Evolutionary conservation across 208 protist species (phyloP).

Genomic region (Wallacemonas rigidus): DNA sequence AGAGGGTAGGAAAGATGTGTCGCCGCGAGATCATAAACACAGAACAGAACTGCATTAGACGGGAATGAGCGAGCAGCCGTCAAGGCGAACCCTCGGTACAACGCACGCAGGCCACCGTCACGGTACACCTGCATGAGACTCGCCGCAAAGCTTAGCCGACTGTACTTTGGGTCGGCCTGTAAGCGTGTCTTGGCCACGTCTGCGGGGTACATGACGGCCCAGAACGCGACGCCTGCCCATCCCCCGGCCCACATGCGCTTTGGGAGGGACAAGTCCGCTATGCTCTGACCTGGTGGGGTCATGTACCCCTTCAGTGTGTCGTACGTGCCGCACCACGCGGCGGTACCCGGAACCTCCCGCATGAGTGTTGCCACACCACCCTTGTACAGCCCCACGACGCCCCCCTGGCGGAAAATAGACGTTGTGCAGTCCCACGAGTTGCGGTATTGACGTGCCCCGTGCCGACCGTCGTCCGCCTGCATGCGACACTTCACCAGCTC

Average conservation of each 20-base stretch:
- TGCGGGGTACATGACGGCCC: constrained; percentile 84
- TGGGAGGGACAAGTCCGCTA: constrained; percentile 40
- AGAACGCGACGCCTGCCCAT: constrained; percentile 74
- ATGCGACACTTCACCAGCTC: constrained; percentile 88
- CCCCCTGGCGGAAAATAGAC: constrained; percentile 34
- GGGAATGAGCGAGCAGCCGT: constrained; percentile 84
- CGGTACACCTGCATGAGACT: constrained; percentile 50
- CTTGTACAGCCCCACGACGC: constrained; percentile 66
- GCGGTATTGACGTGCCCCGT: constrained; percentile 31
- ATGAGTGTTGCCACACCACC: constrained; percentile 66
- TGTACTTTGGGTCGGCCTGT: constrained; percentile 66
- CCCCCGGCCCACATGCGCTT: constrained; percentile 79
- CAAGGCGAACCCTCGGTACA: constrained; percentile 81
- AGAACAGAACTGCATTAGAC: constrained; percentile 74
- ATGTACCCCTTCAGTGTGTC: constrained; percentile 66
- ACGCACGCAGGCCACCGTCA: constrained; percentile 49
- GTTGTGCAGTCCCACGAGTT: constrained; percentile 58
- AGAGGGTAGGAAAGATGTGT: constrained; percentile 8
- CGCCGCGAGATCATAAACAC: constrained; percentile 63
- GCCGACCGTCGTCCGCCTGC: constrained; percentile 59
- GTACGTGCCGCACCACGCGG: constrained; percentile 85
- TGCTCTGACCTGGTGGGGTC: constrained; percentile 35
- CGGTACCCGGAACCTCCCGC: constrained; percentile 83
- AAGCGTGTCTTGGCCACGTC: constrained; percentile 90
- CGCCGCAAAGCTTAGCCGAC: constrained; percentile 23